A percentile compares a stretch with the other conserved stretches of the same genome.
These are phyloP conservation scores for Ulota crispa DNA, from an alignment of 225 moss, liverwort and hornwort species.

Conservation along the genomic window DNA sequence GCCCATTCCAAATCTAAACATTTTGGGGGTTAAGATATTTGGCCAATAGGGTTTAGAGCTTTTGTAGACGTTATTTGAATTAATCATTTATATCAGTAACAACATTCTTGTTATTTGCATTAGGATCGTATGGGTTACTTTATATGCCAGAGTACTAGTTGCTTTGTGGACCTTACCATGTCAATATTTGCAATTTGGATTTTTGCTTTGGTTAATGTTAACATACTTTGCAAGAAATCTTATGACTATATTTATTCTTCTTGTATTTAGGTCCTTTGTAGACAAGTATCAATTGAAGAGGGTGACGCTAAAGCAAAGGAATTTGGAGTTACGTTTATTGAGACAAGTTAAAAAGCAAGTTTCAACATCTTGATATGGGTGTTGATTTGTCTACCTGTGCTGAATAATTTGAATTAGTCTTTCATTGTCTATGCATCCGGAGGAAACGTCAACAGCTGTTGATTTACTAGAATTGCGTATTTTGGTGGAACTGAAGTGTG, in stretches of 20 bases:
- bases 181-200: background rate
- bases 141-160: background rate
- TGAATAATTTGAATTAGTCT: background rate
- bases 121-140: background rate
- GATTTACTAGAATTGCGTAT: background rate
- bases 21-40: no score
- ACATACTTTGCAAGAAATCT: background rate
- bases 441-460: background rate
- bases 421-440: background rate
- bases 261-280: conserved; percentile 8
- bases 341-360: conserved; percentile 68
- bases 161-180: background rate
- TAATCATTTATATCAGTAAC: background rate
- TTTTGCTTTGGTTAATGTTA: background rate
- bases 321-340: conserved; percentile 69
- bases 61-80: background rate
- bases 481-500: background rate
- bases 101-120: background rate
- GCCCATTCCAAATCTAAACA: no score
- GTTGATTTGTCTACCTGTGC: background rate
- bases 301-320: conserved; percentile 66
- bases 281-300: conserved; percentile 70
- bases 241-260: background rate
- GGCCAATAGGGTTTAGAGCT: no score
- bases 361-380: conserved; percentile 61